phyloP scores from a whole-genome alignment of 345 rosid species.

The Gossypium raimondii region DNA sequence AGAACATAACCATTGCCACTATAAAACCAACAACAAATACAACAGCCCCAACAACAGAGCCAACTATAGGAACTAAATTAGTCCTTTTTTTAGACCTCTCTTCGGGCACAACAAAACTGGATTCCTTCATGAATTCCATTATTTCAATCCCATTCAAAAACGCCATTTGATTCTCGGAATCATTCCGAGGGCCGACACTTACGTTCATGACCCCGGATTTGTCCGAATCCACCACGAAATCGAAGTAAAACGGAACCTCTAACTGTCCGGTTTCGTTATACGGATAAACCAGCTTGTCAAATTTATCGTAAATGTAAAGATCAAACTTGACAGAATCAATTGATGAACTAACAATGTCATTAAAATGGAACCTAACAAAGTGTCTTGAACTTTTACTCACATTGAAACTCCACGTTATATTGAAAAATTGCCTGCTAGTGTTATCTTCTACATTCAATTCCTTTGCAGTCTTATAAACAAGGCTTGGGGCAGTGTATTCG shows the following conservation, averaged over 20 bases:
- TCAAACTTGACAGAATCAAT: slow-evolving; percentile 12
- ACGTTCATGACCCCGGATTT: slow-evolving; percentile 32
- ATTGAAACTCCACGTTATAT: slow-evolving; percentile 46
- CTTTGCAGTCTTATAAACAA: not conserved
- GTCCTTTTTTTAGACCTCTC: not conserved
- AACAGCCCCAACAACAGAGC: not conserved
- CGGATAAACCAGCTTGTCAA: slow-evolving; percentile 20
- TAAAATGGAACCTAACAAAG: slow-evolving; percentile 53
- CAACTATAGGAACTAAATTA: not conserved
- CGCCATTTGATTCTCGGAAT: not conserved
- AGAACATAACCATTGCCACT: not conserved
- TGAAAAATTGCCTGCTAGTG: slow-evolving; percentile 2
- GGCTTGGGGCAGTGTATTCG: slow-evolving; percentile 11
- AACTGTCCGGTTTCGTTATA: fast-evolving
- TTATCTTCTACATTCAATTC: not conserved
- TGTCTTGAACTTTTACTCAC: slow-evolving; percentile 35
- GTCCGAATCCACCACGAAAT: slow-evolving; percentile 43
- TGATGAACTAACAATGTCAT: slow-evolving; percentile 28
- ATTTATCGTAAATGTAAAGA: slow-evolving; percentile 33
- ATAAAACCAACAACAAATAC: not conserved
- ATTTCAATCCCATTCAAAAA: slow-evolving; percentile 36
- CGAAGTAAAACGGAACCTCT: slow-evolving; percentile 26
- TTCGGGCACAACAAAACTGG: not conserved
- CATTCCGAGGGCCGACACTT: slow-evolving; percentile 22
- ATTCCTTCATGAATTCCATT: not conserved